phyloP scores from a whole-genome alignment of 2,329 filamentous ascomycete species.

The Acephala macrosclerotiorum region DNA sequence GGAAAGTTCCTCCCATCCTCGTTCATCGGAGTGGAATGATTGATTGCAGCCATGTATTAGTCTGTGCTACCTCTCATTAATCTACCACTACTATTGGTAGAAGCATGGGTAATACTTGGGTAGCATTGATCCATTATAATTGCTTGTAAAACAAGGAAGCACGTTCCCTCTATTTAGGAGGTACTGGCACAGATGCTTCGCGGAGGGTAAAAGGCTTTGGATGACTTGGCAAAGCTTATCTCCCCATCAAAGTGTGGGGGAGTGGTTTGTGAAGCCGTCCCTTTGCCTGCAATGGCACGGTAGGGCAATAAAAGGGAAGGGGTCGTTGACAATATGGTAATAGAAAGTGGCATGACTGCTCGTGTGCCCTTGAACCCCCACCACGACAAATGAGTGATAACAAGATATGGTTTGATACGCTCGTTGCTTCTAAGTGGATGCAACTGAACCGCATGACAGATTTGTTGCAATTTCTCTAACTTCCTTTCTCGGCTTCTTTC shows the following conservation, averaged over 20 bases:
- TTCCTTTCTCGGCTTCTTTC: too few species aligned
- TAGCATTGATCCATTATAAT: not conserved
- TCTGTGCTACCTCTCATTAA: too few species aligned
- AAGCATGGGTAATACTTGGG: not conserved
- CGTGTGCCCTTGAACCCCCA: not conserved
- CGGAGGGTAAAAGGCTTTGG: not conserved
- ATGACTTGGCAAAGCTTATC: slow-evolving; percentile 5
- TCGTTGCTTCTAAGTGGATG: too few species aligned
- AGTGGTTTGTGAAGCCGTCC: too few species aligned
- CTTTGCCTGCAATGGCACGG: not conserved
- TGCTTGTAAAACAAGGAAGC: not conserved
- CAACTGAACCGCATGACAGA: too few species aligned
- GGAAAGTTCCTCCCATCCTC: not conserved
- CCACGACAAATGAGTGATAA: not conserved
- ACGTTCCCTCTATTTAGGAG: not conserved
- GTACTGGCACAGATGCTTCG: too few species aligned
- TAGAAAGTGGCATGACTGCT: not conserved
- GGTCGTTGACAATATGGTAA: too few species aligned
- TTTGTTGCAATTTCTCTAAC: too few species aligned
- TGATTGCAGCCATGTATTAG: not conserved
- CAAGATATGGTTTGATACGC: too few species aligned
- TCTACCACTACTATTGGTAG: too few species aligned
- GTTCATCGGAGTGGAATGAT: not conserved
- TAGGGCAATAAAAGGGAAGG: not conserved
- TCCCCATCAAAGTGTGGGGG: not conserved